Base-by-base conservation (phyloP, 768 basidiomycete genomes). In the Kondoa subrosea region DNA sequence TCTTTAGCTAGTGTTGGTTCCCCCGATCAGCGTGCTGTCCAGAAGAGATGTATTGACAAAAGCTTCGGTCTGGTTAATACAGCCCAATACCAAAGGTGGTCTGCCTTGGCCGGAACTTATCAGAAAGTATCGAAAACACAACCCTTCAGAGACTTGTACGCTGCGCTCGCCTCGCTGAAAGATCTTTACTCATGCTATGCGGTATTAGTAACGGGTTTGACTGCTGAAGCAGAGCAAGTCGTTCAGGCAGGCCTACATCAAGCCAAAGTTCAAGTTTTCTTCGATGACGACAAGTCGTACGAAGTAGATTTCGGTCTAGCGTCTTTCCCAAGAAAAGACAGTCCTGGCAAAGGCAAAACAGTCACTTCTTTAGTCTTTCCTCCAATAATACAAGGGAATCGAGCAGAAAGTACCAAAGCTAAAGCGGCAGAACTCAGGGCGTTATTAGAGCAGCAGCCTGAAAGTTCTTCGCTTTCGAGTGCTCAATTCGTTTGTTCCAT, bases 121-220 rank as follows among this genome's bases (percentile, higher is more conserved):
- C 27, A 65, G 69, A 34, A 69, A 69, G 59, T 69, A 50, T 57
- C 26, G 29, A 14, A 69, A 69, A 60, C 69, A 69, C 65, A 69
- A 69, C 32, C 16, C 69, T 17, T 32, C 21, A 21, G 16, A 31
- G 33, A 17, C 29, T 29, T 31, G 61, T 63, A 14, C 58, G 4
- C 31, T 34, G 33, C 4, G 61, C 8, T 50, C 27, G 25, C 16
- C 14, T 33, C 30, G 61, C 29, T 32, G 16, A 16, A 17, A 21
- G 27, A 17, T 63, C 29, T 4, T 2, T 31, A 63, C 12, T 16
- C 17, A 25, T 15, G 25, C 17, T 32, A 63, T 63, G 8, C 12
- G 8, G 16, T 16, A 63, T 17, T 17, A 72, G 72, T 72, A 4
- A 66, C 66, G 16, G 57, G 67, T 27, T 1, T 31, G 0, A 30